Base-by-base conservation (phyloP, 1,284 basidiomycete genomes). In the Malassezia vespertilionis region DNA sequence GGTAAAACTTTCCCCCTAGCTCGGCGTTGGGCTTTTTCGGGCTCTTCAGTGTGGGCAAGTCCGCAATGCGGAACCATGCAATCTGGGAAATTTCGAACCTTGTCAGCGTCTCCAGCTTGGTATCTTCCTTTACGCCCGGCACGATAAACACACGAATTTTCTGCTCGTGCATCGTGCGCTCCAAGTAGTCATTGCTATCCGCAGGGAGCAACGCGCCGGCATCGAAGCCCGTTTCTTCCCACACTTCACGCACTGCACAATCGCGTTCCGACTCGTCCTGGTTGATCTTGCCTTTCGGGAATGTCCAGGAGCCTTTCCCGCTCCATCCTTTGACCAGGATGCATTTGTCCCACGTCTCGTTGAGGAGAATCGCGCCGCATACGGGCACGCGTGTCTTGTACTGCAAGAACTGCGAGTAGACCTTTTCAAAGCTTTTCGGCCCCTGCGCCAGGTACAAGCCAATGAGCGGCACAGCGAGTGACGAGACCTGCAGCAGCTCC, bases 271-370 rank as follows among this genome's bases (percentile, higher is more conserved):
- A 35, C 78, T 33, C 82, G 80, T 73, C 96, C 71, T 91, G 83
- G 64, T 99, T 99, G 72, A 97, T 97, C 75, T 99, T 99, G 41
- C 93, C 93, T 71, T 93, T 88, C 1, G 93, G 93, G 72, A 97
- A 99, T 22, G 87, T 86, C 93, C 93, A 99, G 4, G 88, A 86
- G 5, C 91, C 84, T 20, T 83, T 86, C 18, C 86, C 81, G 73
- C 95, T 95, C 87, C 87, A 97, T 4, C 93, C 93, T 71, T 95
- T 91, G 40, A 99, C 68, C 18, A 70, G 6, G 2, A 48, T 21
- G 26, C 40, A 43, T 31, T 67, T 96, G 72, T 91, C 86, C 81
- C 84, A 87, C 24, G 79, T 78, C 53, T 82, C 78, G 62, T 90
- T 88, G 57, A 99, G 76, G 79, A 99, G 82, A 62, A 97, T 95